Base-by-base conservation (phyloP, 2,329 filamentous ascomycete genomes). In the Polychaeton citri region DNA sequence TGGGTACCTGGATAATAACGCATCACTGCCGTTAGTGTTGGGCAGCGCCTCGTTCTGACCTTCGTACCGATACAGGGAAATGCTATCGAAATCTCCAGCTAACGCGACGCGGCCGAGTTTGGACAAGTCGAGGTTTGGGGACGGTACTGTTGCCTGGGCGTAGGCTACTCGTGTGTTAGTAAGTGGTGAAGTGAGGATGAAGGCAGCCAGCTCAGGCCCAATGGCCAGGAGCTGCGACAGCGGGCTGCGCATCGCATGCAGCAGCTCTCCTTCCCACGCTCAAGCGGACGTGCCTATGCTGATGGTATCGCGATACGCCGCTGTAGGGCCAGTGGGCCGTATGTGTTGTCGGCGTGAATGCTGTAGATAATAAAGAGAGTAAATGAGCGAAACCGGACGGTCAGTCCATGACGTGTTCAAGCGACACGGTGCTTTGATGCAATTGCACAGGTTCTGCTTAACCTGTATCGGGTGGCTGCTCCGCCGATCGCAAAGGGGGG, bases 41-140 rank as follows among this genome's bases (percentile, higher is more conserved):
- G 75, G 72, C 12, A 71, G 62, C 41, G 69, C 65, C 58, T 88
- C 75, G 39, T 68, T 78, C 57, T 98, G 88, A 43, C 81, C 83
- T 51, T 80, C 69, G 51, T 78, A 96, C 54, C 87, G 68, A 64
- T 90, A 96, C 26, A 95, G 66, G 9, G 90, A 95, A 50, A 96
- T 81, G 37, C 86, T 84, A 51, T 83, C 76, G 57, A 94, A 98
- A 60, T 95, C 79, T 49, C 90, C 90, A 2, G 77, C 81, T 40
- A 98, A 70, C 37, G 82, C 86, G 46, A 95, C 78, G 49, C 81
- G 76, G 39, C 90, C 90, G 21, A 98, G 66, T 38, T 76, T 65
- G 19, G 71, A 73, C 40, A 94, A 71, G 54, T 93, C 81, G 54
- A 98, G 73, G 51, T 87, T 77, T 38, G 81, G 66, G 10, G 74